Conservation (phyloP, 2,329 filamentous ascomycete genomes). For the Cryphonectria radicalis region DNA sequence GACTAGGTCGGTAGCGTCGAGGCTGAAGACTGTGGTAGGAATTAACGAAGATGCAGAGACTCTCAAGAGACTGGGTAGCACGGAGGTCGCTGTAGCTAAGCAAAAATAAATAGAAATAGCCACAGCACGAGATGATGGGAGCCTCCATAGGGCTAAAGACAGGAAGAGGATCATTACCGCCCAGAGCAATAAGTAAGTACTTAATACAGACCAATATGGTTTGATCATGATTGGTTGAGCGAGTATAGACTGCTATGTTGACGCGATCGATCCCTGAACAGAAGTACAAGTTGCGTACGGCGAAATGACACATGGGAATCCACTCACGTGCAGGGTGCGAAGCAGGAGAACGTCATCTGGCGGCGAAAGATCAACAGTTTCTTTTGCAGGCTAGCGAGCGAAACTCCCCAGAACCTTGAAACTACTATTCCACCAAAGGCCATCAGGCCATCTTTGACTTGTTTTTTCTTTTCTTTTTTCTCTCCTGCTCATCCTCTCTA, state of each 20-base stretch:
- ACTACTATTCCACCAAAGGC: constrained; percentile 23
- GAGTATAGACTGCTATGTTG: background rate
- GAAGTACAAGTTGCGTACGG: background rate
- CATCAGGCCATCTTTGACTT: constrained; percentile 5
- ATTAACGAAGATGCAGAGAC: background rate
- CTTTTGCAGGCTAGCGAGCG: constrained; percentile 30
- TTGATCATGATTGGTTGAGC: background rate
- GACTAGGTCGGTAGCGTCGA: background rate
- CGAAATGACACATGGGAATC: constrained; percentile 17
- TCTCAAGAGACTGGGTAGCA: background rate
- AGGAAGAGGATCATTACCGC: background rate
- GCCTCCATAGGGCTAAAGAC: background rate
- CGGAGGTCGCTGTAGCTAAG: background rate
- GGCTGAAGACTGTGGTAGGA: background rate
- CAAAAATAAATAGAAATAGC: background rate
- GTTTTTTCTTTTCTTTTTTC: background rate
- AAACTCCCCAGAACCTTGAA: constrained; percentile 26
- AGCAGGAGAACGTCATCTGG: constrained; percentile 21
- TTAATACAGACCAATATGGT: background rate
- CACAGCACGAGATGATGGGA: background rate
- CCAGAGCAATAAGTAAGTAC: background rate
- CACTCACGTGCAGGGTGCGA: constrained; percentile 14
- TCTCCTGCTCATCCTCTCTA: background rate
- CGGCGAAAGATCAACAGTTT: constrained; percentile 34
- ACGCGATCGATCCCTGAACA: background rate